Base-by-base conservation (phyloP, 306 rosid species). In the Dicorynia guianensis region DNA sequence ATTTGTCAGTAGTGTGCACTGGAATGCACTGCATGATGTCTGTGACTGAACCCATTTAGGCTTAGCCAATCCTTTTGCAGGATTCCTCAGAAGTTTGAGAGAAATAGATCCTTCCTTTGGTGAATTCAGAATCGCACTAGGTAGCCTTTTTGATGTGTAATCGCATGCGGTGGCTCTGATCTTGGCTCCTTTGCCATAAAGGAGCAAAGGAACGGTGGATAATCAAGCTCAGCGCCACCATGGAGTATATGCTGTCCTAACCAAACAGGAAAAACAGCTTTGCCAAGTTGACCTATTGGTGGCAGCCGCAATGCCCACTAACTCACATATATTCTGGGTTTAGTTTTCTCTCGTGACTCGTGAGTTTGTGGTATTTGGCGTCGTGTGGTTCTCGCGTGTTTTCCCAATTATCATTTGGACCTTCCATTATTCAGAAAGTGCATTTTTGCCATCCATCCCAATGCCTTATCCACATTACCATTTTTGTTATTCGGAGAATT, bases 121-220 rank as follows among this genome's bases (percentile, higher is more conserved):
- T 14, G 57, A 47, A 69, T 77, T 72, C 48, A 72, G 74, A 81
- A 63, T 68, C 52, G 67, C 86, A 89, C 90, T 80, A 79, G 19
- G 81, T 69, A 78, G 12, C 38, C 79, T 76, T 91, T 89, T 84
- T 79, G 87, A 90, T 80, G 86, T 92, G 95, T 80, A 87, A 89
- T 89, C 85, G 87, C 93, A 92, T 87, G 83, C 34, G 39, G 55
- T 52, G 74, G 52, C 48, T 63, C 40, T 6, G 62, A 82, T 72
- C 57, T 64, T 67, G 52, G 69, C 76, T 74, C 58, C 43, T 79
- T 79, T 74, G 87, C 50, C 58, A 56, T 40, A 61, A 78, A 81
- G 68, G 58, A 59, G 8, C 12, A 4, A 79, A 77, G 77, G 14
- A 53, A 89, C 86, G 94, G 92, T 75, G 76, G 77, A 83, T 12